These are phyloP conservation scores for Middelhovenomyces tepae DNA, from an alignment of 805 yeast species.

Conservation along the genomic window DNA sequence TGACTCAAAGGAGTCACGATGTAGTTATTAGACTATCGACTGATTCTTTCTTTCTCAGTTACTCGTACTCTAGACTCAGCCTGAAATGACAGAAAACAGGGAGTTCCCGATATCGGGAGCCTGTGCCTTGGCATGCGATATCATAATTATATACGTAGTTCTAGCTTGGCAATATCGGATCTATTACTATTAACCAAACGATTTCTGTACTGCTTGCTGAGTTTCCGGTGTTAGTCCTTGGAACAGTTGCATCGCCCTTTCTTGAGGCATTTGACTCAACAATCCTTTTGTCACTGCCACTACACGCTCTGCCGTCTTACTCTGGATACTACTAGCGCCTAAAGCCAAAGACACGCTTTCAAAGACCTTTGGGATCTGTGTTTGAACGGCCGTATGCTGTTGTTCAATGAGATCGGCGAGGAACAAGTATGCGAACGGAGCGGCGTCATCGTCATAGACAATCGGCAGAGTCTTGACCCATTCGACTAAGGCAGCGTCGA, in stretches of 20 bases:
- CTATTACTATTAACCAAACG: constrained; percentile 31
- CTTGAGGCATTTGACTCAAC: constrained; percentile 56
- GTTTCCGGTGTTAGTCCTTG: constrained; percentile 55
- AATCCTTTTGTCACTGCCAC: constrained; percentile 56
- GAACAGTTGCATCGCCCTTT: constrained; percentile 55
- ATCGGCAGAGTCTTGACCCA: constrained; percentile 85
- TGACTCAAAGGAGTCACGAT: no score
- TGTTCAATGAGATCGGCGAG: constrained; percentile 61
- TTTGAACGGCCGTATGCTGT: constrained; percentile 49
- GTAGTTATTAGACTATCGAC: no score
- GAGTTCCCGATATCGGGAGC: no score
- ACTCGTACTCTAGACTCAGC: no score
- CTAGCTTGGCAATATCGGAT: no score
- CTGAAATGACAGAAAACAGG: no score
- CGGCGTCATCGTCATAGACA: constrained; percentile 78
- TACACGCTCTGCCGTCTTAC: constrained; percentile 59
- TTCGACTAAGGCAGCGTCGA: constrained; percentile 52
- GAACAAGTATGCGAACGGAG: constrained; percentile 72
- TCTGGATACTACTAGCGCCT: constrained; percentile 54
- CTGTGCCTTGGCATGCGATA: no score
- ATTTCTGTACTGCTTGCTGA: constrained; percentile 49
- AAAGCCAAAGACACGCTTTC: constrained; percentile 69
- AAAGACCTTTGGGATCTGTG: constrained; percentile 51
- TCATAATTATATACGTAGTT: no score
- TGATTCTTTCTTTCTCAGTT: no score